A percentile compares a stretch with the other conserved stretches of the same genome.
These are phyloP conservation scores for Cinnamomum chago DNA, from an alignment of 164 flowering plant genomes.

Conservation along the genomic window DNA sequence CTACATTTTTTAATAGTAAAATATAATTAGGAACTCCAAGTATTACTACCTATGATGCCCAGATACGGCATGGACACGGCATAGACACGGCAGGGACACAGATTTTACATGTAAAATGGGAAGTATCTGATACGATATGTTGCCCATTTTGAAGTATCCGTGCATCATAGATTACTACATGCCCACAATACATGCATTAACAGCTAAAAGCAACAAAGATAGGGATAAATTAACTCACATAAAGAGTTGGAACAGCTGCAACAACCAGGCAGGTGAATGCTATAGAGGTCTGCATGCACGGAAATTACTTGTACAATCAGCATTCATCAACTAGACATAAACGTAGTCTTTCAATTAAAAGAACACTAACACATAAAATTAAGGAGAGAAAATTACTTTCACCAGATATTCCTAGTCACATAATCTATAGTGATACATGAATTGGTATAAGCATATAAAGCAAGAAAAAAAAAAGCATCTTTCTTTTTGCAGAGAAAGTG, in stretches of 20 bases:
- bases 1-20: not conserved
- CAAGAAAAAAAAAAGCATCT: too few species aligned
- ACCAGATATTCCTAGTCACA: not conserved
- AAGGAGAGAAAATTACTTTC: not conserved
- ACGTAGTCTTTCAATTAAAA: not conserved
- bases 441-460: too few species aligned
- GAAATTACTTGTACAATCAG: constrained; percentile 8
- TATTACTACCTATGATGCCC: too few species aligned
- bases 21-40: too few species aligned
- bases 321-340: not conserved
- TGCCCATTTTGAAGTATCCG: too few species aligned
- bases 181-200: not conserved
- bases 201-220: not conserved
- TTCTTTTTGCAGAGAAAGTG: not conserved
- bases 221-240: constrained; percentile 38
- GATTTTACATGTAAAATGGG: too few species aligned
- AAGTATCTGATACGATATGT: too few species aligned
- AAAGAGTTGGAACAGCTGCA: constrained; percentile 70
- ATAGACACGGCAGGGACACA: too few species aligned
- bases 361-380: not conserved
- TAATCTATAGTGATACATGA: not conserved
- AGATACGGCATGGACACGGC: too few species aligned
- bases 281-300: constrained; percentile 59
- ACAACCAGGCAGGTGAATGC: constrained; percentile 68
- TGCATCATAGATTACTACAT: not conserved